Evolutionary conservation across 805 yeast species (phyloP).

Genomic region (Candida tammaniensis): DNA sequence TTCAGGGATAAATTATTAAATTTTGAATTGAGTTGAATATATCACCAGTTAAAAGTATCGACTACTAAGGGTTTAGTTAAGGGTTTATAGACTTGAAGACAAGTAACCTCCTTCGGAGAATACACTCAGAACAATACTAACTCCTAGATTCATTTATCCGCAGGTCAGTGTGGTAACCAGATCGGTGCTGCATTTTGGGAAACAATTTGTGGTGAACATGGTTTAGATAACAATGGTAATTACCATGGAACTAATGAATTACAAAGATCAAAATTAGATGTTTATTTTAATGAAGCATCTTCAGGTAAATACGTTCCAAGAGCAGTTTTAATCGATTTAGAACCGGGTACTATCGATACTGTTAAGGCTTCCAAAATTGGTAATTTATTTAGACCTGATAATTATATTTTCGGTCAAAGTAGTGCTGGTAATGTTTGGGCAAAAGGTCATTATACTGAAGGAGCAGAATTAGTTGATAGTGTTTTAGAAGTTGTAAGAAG

Average conservation of each 20-base stretch:
- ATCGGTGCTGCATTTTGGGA: constrained; percentile 96
- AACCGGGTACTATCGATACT: constrained; percentile 90
- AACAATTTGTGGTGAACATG: constrained; percentile 86
- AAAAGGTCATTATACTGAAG: constrained; percentile 94
- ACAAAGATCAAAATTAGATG: constrained; percentile 60
- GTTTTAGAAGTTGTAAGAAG: constrained; percentile 88
- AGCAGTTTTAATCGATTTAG: constrained; percentile 88
- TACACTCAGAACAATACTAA: constrained; percentile 10
- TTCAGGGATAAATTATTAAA: no score
- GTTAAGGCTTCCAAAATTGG: constrained; percentile 82
- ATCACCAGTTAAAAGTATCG: no score
- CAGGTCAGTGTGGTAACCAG: constrained; percentile 99
- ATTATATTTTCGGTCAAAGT: constrained; percentile 82
- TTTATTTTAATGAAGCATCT: constrained; percentile 84
- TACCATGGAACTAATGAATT: constrained; percentile 53
- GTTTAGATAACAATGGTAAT: constrained; percentile 71
- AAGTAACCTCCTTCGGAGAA: no score
- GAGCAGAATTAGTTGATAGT: constrained; percentile 89
- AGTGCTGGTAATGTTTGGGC: constrained; percentile 98
- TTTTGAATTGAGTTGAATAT: no score
- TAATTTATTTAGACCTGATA: constrained; percentile 87
- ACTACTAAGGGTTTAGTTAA: no score
- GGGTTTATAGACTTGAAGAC: background rate
- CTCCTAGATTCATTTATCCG: constrained; percentile 81
- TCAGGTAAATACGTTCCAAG: constrained; percentile 91